Conservation (phyloP, 139 green algal species). For the Tetratostichococcus sp. region DNA sequence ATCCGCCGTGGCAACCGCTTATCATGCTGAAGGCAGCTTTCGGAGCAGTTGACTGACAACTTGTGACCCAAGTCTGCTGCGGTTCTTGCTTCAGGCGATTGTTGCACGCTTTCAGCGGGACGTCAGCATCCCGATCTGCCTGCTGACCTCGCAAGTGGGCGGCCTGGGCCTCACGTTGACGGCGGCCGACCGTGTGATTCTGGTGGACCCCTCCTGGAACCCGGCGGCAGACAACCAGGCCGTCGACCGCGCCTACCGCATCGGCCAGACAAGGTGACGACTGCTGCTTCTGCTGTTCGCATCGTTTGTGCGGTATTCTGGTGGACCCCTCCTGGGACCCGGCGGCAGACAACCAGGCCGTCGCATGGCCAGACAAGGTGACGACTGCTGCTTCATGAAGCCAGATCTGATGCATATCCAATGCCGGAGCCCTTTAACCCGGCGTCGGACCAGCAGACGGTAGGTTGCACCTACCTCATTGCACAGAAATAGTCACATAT, state of each 20-base stretch:
- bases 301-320: no score
- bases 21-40: no score
- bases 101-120: constrained; percentile 72
- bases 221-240: constrained; percentile 62
- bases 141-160: constrained; percentile 88
- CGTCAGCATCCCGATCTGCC: constrained; percentile 73
- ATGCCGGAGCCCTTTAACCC: no score
- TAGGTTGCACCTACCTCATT: constrained; percentile 66
- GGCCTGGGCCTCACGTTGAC: constrained; percentile 94
- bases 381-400: no score
- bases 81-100: constrained; percentile 33
- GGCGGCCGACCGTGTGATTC: constrained; percentile 86
- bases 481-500: constrained; percentile 7
- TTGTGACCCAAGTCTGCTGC: no score
- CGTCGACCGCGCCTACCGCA: constrained; percentile 83
- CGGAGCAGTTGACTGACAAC: no score
- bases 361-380: constrained; percentile 72
- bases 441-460: no score
- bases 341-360: constrained; percentile 58
- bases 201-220: constrained; percentile 67
- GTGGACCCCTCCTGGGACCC: constrained; percentile 67
- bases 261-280: constrained; percentile 51
- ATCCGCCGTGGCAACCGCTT: no score
- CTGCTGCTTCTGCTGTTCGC: no score
- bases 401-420: no score